Base-by-base conservation (phyloP, 2,329 filamentous ascomycete species). In the Graphiopsis chlorocephala region DNA sequence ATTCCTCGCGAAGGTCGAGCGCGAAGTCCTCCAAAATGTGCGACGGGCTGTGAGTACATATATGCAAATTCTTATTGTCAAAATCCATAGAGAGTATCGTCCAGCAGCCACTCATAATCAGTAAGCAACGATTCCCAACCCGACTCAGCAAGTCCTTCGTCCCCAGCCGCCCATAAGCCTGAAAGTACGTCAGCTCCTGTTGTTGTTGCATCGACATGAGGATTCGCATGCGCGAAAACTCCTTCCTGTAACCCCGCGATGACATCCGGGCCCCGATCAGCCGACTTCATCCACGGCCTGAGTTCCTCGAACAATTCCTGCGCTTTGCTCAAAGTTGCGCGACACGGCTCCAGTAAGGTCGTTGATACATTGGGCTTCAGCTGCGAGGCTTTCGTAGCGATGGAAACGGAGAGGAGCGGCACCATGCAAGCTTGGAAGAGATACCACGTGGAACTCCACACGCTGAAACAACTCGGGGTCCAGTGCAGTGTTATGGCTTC, bases 1-100 rank as follows among this genome's bases (percentile, higher is more conserved):
- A 11, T 85, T 90, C 55, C 79, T 91, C 23, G 77, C 84, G 38
- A 89, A 85, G 0, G 85, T 93, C 65, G 83, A 87, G 65, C 72
- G 80, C 25, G 91, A 94, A 76, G 88, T 88, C 42, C 79, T 83
- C 42, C 86, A 86, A 68, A 92, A 93, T 71, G 83, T 92, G 68
- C 87, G 85, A 73, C 81, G 89, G 56, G 2, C 2, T 20, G n/a
- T n/a, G 38, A 12, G 6, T 45, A 20, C 7, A n/a, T 45, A 45
- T 15, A 11, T 2, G 2, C n/a, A 45, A 8, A 11, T 7, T n/a
- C 20, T 31, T 2, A 7, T 31, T 11, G 1, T 45, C 38, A 45
- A 20, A 45, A 45, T 45, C 38, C 38, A 20, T 45, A 53, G 26
- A 31, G 28, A 11, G 50, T 31, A 53, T 53, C 50, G 25, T 53